Conservation (phyloP, 306 rosid genomes). For the Acmispon strigosus region DNA sequence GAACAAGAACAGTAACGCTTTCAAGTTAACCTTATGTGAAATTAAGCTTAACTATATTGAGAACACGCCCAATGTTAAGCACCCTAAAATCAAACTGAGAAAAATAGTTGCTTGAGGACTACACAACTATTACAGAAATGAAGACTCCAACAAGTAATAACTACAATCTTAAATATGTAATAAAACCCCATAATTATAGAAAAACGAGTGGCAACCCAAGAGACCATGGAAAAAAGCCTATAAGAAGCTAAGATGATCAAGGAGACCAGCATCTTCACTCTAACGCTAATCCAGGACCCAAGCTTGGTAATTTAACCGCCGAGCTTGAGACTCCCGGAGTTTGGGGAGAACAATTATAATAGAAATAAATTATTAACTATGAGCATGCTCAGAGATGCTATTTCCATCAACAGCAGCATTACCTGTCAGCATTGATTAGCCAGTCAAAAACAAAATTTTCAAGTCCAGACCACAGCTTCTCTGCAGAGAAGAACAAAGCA, state of each 20-base stretch:
- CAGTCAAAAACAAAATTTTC: conserved; percentile 98
- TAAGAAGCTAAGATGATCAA: too few relatives aligned
- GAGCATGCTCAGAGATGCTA: neutral
- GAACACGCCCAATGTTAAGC: neutral
- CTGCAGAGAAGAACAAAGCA: conserved; percentile 35
- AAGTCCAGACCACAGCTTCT: conserved; percentile 99
- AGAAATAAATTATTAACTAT: neutral
- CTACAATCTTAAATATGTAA: too few relatives aligned
- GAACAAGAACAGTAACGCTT: neutral
- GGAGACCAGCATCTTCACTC: too few relatives aligned
- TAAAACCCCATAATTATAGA: too few relatives aligned
- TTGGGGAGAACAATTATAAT: neutral
- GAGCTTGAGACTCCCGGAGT: too few relatives aligned
- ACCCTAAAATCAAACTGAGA: conserved; percentile 6
- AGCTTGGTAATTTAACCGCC: too few relatives aligned
- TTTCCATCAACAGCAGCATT: conserved; percentile 18
- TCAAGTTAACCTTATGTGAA: neutral
- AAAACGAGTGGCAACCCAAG: too few relatives aligned
- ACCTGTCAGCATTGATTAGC: conserved; percentile 99
- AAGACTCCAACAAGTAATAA: neutral
- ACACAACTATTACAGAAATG: neutral
- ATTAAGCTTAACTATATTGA: neutral
- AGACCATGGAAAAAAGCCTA: too few relatives aligned
- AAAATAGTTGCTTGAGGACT: neutral
- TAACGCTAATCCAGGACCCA: too few relatives aligned